Evolutionary conservation across 345 rosid species (phyloP).

Genomic region (Bruguiera parviflora): DNA sequence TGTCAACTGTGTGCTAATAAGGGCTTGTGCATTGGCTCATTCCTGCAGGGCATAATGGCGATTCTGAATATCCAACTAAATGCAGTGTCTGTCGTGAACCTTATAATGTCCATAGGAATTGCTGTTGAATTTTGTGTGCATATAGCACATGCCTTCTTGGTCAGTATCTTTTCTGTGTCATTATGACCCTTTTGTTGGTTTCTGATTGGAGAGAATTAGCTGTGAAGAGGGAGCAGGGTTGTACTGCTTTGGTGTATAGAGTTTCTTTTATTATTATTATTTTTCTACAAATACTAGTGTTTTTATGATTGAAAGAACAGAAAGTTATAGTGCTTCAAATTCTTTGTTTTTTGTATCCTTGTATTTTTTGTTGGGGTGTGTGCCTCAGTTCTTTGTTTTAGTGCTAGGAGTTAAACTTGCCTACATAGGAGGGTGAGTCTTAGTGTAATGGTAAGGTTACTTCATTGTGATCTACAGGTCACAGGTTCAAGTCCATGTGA

Average conservation of each 20-base stretch:
- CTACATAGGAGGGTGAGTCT: too few species aligned
- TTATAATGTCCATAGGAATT: conserved; percentile 91
- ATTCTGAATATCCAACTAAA: conserved; percentile 81
- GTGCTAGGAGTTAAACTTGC: too few species aligned
- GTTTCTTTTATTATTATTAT: not conserved
- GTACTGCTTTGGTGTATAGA: not conserved
- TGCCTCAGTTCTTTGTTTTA: too few species aligned
- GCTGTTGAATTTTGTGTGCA: conserved; percentile 98
- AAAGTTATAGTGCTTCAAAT: too few species aligned
- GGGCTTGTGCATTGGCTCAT: not conserved
- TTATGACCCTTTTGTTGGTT: not conserved
- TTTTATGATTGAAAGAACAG: not conserved
- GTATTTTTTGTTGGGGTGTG: too few species aligned
- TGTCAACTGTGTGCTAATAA: not conserved
- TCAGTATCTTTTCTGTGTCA: conserved; percentile 32
- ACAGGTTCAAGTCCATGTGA: too few species aligned
- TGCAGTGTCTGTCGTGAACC: conserved; percentile 90
- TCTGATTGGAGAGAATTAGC: not conserved
- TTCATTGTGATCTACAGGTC: too few species aligned
- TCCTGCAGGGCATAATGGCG: conserved; percentile 91
- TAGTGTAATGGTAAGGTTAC: too few species aligned
- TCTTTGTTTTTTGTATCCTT: too few species aligned
- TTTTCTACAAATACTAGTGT: not conserved
- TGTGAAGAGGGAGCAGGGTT: not conserved
- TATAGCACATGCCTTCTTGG: conserved; percentile 84